Percentiles rank a stretch among this genome's conserved stretches.
Conservation (phyloP, 768 basidiomycete genomes). For the Lactarius psammicola region DNA sequence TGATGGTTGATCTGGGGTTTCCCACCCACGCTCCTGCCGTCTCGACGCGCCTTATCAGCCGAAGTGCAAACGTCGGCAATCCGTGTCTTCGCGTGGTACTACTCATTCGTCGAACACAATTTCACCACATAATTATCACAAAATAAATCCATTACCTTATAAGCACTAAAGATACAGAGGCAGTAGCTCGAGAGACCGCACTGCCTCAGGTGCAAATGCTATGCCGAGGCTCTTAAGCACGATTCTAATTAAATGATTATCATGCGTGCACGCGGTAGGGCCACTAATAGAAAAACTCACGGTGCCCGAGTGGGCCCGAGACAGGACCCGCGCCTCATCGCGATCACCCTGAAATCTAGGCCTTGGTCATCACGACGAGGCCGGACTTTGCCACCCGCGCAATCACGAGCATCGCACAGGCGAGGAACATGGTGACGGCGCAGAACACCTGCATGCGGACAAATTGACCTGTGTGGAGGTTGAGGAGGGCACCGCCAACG, state of each 20-base stretch:
- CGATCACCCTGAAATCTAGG: neutral
- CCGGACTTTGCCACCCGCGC: constrained; percentile 17
- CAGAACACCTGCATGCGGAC: constrained; percentile 22
- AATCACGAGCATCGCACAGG: neutral
- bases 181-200: neutral
- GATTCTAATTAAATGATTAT: neutral
- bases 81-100: neutral
- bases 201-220: neutral
- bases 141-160: no score
- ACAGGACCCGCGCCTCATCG: no score
- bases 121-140: no score
- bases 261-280: no score
- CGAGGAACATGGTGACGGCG: constrained; percentile 8
- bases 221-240: neutral
- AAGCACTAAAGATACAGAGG: neutral
- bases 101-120: no score
- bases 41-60: neutral
- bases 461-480: constrained; percentile 20
- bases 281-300: neutral
- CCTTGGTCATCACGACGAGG: constrained; percentile 6
- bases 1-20: no score
- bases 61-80: neutral
- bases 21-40: neutral
- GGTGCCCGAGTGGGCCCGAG: neutral
- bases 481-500: constrained; percentile 28